Evolutionary conservation across 2,329 filamentous ascomycete genomes (phyloP), one percentile per base, ranked within the genome.

Genomic region (Cordyceps militaris): DNA sequence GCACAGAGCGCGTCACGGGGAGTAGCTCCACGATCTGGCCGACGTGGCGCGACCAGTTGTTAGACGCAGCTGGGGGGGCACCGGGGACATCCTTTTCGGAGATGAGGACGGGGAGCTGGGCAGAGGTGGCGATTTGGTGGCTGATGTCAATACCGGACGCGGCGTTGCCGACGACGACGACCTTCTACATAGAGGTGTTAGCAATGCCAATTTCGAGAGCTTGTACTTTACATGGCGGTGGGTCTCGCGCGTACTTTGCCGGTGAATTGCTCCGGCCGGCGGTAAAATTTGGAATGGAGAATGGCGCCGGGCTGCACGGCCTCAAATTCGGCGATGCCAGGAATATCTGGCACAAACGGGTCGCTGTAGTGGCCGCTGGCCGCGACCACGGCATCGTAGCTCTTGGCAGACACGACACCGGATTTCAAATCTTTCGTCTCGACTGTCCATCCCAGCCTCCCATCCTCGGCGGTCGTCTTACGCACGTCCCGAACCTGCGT

Each of bases 101-200:
- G 65, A 77, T 69, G 19, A 90, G 69, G 0, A 91, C 67, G 2
- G 81, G 82, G 0, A 70, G 71, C 60, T 75, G 70, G 65, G 79
- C 82, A 43, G 81, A 71, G 1, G 72, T 66, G 9, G 76, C 77
- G 30, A 91, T 83, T 62, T 91, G 88, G 0, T 73, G 73, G 28
- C 82, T 83, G 52, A 91, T 85, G 63, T 92, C 88, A 36, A 88
- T 73, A 2, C 86, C 88, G 0, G 86, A 90, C 0, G 87, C 86
- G 0, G 83, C 85, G 65, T 84, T 88, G 5, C 88, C 88, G 0
- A 91, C 80, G 0, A 91, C 77, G 5, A 73, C 66, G 9, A 91
- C 73, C 51, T 88, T 85, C 71, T 87, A 63, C 24, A n/a, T 7
- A 36, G 10, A 40, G 10, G 9, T 34, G 50, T 43, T 23, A 53